These are phyloP conservation scores for Penicillium lagena DNA, from an alignment of 495 filamentous ascomycete species.

Conservation along the genomic window DNA sequence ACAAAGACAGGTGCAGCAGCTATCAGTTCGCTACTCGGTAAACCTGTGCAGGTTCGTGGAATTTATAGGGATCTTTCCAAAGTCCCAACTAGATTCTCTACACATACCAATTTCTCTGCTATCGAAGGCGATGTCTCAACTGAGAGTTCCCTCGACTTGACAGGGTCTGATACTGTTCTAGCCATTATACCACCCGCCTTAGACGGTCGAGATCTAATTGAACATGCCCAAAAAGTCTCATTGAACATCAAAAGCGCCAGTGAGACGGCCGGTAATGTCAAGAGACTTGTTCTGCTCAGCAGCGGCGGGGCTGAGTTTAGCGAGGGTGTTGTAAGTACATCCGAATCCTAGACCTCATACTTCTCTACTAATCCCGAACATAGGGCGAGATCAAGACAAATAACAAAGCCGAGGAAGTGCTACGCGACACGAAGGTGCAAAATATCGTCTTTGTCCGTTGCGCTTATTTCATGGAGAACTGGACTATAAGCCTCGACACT, in stretches of 20 bases:
- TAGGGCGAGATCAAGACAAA: too few relatives aligned
- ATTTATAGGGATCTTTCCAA: neutral
- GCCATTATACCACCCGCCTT: too few relatives aligned
- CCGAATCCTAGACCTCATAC: neutral
- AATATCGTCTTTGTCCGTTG: slow-evolving; percentile 1
- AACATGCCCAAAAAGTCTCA: too few relatives aligned
- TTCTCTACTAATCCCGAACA: too few relatives aligned
- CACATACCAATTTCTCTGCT: too few relatives aligned
- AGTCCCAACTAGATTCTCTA: too few relatives aligned
- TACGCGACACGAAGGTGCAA: neutral
- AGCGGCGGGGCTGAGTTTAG: slow-evolving; percentile 1
- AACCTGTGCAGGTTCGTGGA: neutral
- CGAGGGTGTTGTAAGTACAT: slow-evolving; percentile 2
- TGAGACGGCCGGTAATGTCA: neutral
- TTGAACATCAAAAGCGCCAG: neutral
- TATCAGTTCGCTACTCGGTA: neutral
- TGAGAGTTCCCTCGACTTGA: too few relatives aligned
- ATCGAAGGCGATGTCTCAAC: too few relatives aligned
- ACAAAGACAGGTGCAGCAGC: neutral
- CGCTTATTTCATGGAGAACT: slow-evolving; percentile 1
- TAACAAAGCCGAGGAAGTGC: neutral
- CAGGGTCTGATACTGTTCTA: too few relatives aligned
- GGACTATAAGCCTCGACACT: neutral
- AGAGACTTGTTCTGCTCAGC: slow-evolving; percentile 2
- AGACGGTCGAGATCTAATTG: too few relatives aligned